Percentiles rank a stretch among this genome's conserved stretches.
These are phyloP conservation scores for Eucalyptus dawsonii DNA, from an alignment of 345 rosid genomes.

Conservation along the genomic window DNA sequence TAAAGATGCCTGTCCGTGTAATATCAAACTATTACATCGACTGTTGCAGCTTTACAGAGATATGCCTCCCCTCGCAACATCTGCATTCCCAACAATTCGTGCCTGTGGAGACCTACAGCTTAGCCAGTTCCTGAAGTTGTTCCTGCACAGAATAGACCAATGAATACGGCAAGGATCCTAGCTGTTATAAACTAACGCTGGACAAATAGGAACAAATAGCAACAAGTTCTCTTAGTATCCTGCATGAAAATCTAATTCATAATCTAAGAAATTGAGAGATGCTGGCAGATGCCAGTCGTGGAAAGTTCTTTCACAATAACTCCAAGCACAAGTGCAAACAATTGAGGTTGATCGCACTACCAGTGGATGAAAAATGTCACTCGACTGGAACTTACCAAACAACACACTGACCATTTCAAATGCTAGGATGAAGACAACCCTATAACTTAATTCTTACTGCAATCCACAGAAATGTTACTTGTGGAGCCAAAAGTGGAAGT, in stretches of 20 bases:
- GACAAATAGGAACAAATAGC: neutral
- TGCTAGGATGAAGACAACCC: neutral
- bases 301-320: neutral
- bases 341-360: neutral
- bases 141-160: slow-evolving; percentile 35
- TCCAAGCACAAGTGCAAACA: neutral
- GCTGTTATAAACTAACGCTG: neutral
- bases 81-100: neutral
- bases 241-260: neutral
- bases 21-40: neutral
- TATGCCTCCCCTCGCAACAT: neutral
- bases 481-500: neutral
- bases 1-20: neutral
- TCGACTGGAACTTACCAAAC: neutral
- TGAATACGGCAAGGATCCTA: neutral
- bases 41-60: neutral
- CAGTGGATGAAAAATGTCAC: neutral
- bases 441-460: neutral
- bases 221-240: neutral
- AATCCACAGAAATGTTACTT: neutral
- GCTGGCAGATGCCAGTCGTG: neutral
- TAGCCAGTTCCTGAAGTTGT: slow-evolving; percentile 55
- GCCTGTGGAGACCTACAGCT: neutral
- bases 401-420: neutral
- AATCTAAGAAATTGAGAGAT: neutral